Evolutionary conservation across 2,329 filamentous ascomycete genomes (phyloP), one percentile per base, ranked within the genome.

Genomic region (Pseudogymnoascus pannorum): DNA sequence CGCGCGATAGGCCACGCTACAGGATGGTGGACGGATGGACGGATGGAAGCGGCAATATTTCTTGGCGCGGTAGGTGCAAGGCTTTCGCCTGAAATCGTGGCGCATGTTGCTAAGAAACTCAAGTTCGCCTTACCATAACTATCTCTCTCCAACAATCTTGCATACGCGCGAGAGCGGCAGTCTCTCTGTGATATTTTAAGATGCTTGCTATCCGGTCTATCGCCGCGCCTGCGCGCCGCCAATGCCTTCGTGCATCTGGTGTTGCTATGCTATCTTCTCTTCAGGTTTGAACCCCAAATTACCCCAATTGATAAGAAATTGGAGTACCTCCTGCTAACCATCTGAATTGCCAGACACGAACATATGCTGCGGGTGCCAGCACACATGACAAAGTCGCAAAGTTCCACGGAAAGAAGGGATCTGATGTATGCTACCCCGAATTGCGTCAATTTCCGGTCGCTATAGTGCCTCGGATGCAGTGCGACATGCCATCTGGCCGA

Each of bases 401-500:
- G 81, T 99, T 97, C 82, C 88, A 91, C 72, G 94, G 93, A 70
- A 83, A 85, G 75, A 97, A 96, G 81, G 91, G 89, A 74, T 80
- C 87, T 74, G 88, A 93, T 81, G 91, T 94, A 86, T 76, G 88
- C 80, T 68, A 66, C 57, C 35, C 38, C 58, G 38, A 77, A 78
- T 77, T 76, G 58, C 58, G 58, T 59, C 42, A 57, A 65, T 65
- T 59, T 67, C 67, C 68, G n/a, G 48, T 31, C n/a, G 16, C 48
- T 31, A 16, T 3, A 18, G 3, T 16, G n/a, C 8, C 48, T 18
- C 18, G 9, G 2, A 54, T 18, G 31, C 26, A 18, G 6, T 54
- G 48, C 26, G 26, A 54, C 48, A 54, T 54, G 24, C 24, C 51
- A 57, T 36, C 24, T 54, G 18, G 59, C 60, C 64, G 61, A 65